Evolutionary conservation across 2,329 filamentous ascomycete species (phyloP), one percentile per base, ranked within the genome.

Genomic region (Aureobasidium vineae): DNA sequence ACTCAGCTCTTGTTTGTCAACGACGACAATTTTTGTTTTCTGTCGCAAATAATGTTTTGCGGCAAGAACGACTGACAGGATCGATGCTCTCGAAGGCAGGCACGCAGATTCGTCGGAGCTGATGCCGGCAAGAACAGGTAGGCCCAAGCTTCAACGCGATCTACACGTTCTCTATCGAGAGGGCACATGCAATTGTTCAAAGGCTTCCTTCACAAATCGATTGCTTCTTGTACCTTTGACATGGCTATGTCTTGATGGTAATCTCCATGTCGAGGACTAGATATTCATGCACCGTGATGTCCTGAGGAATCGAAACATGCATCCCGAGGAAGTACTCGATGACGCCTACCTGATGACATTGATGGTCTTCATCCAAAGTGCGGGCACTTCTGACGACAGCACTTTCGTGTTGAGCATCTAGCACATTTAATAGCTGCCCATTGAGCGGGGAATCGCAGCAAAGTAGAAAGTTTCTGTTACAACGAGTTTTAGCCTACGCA

Each of bases 331-430:
- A 23, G 8, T 26, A 13, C 28, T 50, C 31, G 19, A 61, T 61
- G 57, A 61, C 57, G 57, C 57, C 43, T n/a, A 11, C 11, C 53
- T 56, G 57, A 61, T 61, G 57, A 61, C 57, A 61, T 61, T 61
- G 57, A 61, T 61, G 57, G 41, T 28, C n/a, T 41, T 4, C n/a
- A 4, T 38, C 10, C 21, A 43, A 43, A 57, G 31, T 45, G 54
- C 40, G 54, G 54, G 54, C 54, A 50, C 41, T 33, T 61, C 57
- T 61, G 57, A 61, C 57, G 57, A 61, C 57, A 61, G 19, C 41
- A 61, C 43, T 45, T 59, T 38, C 45, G n/a, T 49, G 28, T 61
- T 61, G 57, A 49, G 28, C 7, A 38, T 26, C 26, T 26, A 38
- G 43, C 57, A 61, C 26, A 38, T 28, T 61, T 49, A 36, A 61